phyloP scores from a whole-genome alignment of 2,329 filamentous ascomycete genomes.

The Fusarium annulatum region DNA sequence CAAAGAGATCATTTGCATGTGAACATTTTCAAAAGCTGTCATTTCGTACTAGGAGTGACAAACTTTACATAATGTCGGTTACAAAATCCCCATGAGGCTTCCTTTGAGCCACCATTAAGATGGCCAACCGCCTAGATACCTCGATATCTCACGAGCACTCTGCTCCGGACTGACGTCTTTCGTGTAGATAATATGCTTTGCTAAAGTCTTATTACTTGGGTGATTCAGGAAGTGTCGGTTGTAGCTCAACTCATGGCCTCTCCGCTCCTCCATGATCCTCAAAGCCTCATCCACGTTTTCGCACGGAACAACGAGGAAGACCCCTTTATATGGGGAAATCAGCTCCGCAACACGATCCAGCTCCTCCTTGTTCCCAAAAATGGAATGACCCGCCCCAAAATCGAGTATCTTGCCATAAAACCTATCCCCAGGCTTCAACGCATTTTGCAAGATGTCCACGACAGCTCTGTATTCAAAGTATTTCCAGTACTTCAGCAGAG shows the following conservation, averaged over 20 bases:
- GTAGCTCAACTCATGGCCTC: background rate
- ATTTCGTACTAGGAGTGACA: background rate
- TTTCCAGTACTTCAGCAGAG: background rate
- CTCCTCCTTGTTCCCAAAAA: background rate
- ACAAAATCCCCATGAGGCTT: fast-evolving
- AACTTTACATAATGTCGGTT: background rate
- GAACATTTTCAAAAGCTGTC: fast-evolving
- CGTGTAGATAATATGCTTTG: background rate
- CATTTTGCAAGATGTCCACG: background rate
- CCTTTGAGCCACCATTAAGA: fast-evolving
- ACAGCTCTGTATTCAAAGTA: background rate
- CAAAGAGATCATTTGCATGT: background rate
- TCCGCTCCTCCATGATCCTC: background rate
- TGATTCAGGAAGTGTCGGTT: background rate
- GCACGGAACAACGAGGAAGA: background rate
- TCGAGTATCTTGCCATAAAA: background rate
- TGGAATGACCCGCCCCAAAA: background rate
- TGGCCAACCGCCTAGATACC: fast-evolving
- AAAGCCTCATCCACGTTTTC: background rate
- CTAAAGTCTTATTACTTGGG: background rate
- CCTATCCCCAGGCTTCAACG: fast-evolving
- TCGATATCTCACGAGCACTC: background rate
- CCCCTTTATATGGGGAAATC: background rate
- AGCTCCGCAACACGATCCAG: fast-evolving
- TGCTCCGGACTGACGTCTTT: fast-evolving